Percentiles rank a stretch among this genome's conserved stretches.
Evolutionary conservation across 176 grass and related monocot genomes (phyloP).

Genomic region (Oryza punctata): DNA sequence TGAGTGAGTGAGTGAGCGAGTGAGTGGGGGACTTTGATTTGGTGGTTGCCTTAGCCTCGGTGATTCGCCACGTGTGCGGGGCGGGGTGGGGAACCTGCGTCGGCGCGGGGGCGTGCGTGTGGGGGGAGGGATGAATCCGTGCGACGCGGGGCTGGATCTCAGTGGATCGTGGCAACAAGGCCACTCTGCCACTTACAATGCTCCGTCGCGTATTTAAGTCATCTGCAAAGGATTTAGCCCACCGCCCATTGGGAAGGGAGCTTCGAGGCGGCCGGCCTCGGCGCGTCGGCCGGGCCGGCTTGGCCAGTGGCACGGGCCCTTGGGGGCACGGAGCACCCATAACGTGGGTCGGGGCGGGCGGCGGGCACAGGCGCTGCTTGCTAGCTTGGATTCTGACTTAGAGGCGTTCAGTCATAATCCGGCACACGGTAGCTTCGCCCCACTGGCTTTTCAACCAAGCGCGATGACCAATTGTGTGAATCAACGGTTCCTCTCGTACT

Average conservation of each 20-base stretch:
- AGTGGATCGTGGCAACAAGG: conserved; percentile 70
- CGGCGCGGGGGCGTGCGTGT: too few relatives aligned
- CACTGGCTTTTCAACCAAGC: conserved; percentile 67
- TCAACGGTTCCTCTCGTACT: background rate
- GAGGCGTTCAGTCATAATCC: conserved; percentile 67
- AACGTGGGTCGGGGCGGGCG: too few relatives aligned
- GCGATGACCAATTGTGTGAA: conserved; percentile 68
- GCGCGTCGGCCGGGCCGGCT: background rate
- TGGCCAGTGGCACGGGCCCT: too few relatives aligned
- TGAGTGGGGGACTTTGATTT: too few relatives aligned
- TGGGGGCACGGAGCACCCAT: too few relatives aligned
- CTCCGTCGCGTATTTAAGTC: conserved; percentile 70
- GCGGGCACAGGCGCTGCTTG: background rate
- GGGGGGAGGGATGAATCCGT: conserved; percentile 19
- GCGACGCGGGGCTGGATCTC: conserved; percentile 45
- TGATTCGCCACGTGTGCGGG: too few relatives aligned
- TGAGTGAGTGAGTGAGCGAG: too few relatives aligned
- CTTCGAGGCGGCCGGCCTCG: conserved; percentile 26
- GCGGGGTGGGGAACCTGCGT: too few relatives aligned
- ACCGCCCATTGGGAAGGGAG: conserved; percentile 44
- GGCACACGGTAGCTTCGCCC: conserved; percentile 58
- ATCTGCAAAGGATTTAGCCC: conserved; percentile 63
- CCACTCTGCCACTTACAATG: conserved; percentile 71
- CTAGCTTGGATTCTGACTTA: conserved; percentile 64
- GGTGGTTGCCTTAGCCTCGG: too few relatives aligned